Conservation (phyloP, 225 moss, liverwort and hornwort species). For the Marchantia polymorpha region DNA sequence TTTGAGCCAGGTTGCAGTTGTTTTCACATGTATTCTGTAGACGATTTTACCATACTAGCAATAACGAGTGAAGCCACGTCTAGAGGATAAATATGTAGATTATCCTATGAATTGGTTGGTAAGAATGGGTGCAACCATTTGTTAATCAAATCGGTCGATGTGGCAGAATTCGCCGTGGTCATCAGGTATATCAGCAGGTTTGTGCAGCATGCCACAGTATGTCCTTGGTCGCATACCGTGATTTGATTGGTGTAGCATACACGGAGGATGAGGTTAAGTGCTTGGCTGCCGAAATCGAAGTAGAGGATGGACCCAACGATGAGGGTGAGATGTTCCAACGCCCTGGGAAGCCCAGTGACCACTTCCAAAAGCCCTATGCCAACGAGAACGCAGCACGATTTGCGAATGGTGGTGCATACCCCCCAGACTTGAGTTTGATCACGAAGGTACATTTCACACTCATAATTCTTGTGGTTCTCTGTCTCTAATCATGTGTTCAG, state of each 20-base stretch:
- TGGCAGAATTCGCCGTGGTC: conserved; percentile 80
- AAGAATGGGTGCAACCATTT: background rate
- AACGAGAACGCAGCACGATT: conserved; percentile 86
- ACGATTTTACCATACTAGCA: no score
- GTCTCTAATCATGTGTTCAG: no score
- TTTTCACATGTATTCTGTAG: no score
- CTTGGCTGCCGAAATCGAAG: conserved; percentile 86
- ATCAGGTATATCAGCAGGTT: conserved; percentile 94
- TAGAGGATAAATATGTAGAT: background rate
- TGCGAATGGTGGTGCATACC: conserved; percentile 87
- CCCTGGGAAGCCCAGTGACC: conserved; percentile 89
- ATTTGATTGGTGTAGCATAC: conserved; percentile 89
- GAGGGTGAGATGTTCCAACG: conserved; percentile 93
- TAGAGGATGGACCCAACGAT: conserved; percentile 87
- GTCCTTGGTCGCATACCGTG: conserved; percentile 80
- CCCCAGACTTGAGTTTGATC: conserved; percentile 91
- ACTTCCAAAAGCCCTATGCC: conserved; percentile 74
- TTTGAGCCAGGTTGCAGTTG: no score
- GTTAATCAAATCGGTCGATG: background rate
- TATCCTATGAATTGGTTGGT: background rate
- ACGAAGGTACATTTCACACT: conserved; percentile 47
- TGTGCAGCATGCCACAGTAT: conserved; percentile 95
- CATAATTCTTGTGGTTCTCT: no score
- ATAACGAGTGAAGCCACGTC: no score
- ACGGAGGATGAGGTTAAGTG: conserved; percentile 92